Conservation (phyloP, 495 filamentous ascomycete species). For the Chaetomium cochliodes region DNA sequence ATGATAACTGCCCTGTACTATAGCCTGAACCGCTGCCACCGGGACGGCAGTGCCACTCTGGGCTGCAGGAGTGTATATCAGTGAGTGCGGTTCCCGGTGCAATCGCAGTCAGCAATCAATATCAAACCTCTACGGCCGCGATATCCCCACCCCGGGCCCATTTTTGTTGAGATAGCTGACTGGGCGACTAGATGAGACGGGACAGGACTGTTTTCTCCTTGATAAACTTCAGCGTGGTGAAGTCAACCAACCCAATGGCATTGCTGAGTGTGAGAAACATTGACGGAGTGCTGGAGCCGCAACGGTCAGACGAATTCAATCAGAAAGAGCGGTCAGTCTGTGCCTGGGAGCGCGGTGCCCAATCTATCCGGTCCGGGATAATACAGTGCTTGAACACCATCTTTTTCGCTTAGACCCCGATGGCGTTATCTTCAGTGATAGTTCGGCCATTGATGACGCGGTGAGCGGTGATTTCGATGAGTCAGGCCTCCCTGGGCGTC, state of each 20-base stretch:
- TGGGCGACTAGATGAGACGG: conserved; percentile 12
- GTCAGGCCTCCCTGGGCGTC: neutral
- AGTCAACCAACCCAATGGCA: neutral
- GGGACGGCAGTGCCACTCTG: conserved; percentile 18
- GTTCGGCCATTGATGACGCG: neutral
- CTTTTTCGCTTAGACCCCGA: conserved; percentile 12
- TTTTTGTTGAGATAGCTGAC: conserved; percentile 26
- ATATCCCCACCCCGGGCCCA: conserved; percentile 29
- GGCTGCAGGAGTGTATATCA: conserved; percentile 24
- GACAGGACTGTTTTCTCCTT: neutral
- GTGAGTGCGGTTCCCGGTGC: conserved; percentile 30
- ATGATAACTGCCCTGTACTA: conserved; percentile 27
- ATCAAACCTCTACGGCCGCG: conserved; percentile 29
- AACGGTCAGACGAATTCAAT: neutral
- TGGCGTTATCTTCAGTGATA: conserved; percentile 9
- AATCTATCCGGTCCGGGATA: conserved; percentile 24
- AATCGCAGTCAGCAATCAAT: conserved; percentile 34
- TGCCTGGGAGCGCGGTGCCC: neutral
- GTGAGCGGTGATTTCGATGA: neutral
- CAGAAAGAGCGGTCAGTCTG: neutral
- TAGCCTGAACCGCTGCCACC: conserved; percentile 28
- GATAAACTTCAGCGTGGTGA: neutral
- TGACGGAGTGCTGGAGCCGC: neutral
- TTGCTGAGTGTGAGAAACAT: neutral
- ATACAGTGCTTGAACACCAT: conserved; percentile 29